Percentiles rank a stretch among this genome's conserved stretches.
These are phyloP conservation scores for Neurospora sp. DNA, from an alignment of 495 filamentous ascomycete genomes.

Conservation along the genomic window DNA sequence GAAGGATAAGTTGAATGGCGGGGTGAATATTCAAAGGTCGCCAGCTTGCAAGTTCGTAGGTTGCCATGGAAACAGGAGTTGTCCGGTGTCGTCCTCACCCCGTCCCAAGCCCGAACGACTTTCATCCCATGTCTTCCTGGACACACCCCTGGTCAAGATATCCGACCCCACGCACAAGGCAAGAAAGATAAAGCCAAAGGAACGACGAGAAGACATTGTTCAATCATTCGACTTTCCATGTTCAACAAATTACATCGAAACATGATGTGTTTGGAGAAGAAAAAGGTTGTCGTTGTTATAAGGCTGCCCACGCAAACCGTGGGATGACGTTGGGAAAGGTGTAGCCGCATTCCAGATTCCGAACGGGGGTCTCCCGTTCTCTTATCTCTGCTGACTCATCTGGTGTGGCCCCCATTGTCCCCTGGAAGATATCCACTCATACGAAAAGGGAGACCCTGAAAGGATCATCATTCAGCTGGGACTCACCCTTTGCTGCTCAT, in stretches of 20 bases:
- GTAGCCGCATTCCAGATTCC: background rate
- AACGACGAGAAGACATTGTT: background rate
- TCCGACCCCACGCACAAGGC: background rate
- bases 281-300: background rate
- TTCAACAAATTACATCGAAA: background rate
- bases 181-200: background rate
- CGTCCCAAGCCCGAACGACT: background rate
- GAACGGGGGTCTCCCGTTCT: background rate
- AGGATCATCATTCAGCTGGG: background rate
- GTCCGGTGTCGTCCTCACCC: background rate
- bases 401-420: background rate
- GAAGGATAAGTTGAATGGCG: background rate
- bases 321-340: background rate
- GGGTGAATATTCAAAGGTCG: background rate
- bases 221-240: background rate
- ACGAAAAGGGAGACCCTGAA: background rate
- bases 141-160: background rate
- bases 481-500: background rate
- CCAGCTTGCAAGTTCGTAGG: background rate
- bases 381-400: background rate
- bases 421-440: background rate
- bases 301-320: background rate
- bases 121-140: background rate
- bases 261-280: background rate
- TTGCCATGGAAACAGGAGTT: background rate